phyloP scores from a whole-genome alignment of 306 rosid genomes.

The Quercus berberidifolia region DNA sequence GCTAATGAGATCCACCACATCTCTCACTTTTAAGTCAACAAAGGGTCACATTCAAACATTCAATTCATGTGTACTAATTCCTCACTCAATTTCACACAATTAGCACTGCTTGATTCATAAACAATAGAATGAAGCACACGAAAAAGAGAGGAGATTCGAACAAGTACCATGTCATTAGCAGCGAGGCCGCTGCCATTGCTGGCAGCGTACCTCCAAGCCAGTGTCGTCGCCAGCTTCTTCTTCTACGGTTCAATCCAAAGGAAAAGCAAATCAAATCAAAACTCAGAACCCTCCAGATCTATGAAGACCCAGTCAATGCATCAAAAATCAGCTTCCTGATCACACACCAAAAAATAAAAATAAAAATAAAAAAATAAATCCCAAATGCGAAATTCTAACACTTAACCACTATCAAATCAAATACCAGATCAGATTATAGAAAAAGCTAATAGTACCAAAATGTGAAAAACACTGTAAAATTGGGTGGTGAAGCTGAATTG shows the following conservation, averaged over 20 bases:
- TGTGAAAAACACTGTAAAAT: too few species aligned
- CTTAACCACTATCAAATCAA: not conserved
- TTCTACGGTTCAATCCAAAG: constrained; percentile 34
- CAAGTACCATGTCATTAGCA: constrained; percentile 68
- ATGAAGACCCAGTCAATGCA: constrained; percentile 32
- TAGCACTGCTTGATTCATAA: not conserved
- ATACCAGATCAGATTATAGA: constrained; percentile 27
- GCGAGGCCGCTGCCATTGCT: constrained; percentile 81
- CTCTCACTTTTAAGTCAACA: too few species aligned
- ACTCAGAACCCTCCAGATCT: constrained; percentile 58
- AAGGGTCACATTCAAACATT: too few species aligned
- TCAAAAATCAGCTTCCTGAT: constrained; percentile 46
- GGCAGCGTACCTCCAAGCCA: constrained; percentile 76
- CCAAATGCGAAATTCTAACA: not conserved
- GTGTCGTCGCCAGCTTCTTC: constrained; percentile 71
- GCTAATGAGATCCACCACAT: not conserved
- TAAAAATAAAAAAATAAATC: not conserved
- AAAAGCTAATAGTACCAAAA: too few species aligned
- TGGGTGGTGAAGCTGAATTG: not conserved
- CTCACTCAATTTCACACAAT: not conserved
- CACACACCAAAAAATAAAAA: not conserved
- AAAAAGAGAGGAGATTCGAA: not conserved
- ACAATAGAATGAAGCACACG: constrained; percentile 1
- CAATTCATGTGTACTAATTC: not conserved
- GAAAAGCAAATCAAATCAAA: constrained; percentile 26